Percentiles rank a stretch among this genome's conserved stretches.
Conservation (phyloP, 352 stramenopile species). For the Nothophytophthora sp. region DNA sequence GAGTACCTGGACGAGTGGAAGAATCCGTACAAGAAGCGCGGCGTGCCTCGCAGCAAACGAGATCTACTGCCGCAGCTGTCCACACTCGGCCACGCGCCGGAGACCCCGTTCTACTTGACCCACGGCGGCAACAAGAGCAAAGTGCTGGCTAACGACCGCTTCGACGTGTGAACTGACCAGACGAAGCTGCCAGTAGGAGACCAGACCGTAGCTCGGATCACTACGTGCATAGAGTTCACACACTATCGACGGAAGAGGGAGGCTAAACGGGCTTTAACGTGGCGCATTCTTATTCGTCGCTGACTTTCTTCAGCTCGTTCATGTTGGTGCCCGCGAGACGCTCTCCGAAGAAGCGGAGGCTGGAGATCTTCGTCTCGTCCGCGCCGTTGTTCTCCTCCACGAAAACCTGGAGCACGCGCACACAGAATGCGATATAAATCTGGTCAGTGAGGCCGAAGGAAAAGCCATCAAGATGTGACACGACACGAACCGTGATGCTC, state of each 20-base stretch:
- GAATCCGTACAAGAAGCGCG: constrained; percentile 75
- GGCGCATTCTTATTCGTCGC: constrained; percentile 57
- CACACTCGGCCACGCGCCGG: constrained; percentile 40
- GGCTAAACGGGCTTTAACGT: constrained; percentile 2
- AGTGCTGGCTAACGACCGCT: constrained; percentile 64
- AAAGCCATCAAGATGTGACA: background rate
- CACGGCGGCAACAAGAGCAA: constrained; percentile 68
- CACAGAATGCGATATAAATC: background rate
- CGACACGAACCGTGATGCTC: constrained; percentile 40
- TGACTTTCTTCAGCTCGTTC: constrained; percentile 86
- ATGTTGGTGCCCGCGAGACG: constrained; percentile 80
- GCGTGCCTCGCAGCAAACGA: constrained; percentile 44
- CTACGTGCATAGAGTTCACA: constrained; percentile 3
- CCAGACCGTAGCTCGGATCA: too few species aligned
- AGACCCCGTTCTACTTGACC: constrained; percentile 60
- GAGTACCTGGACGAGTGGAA: constrained; percentile 63
- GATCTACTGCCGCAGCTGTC: constrained; percentile 51
- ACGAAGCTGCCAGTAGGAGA: background rate
- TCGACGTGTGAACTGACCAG: constrained; percentile 45
- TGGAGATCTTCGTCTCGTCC: constrained; percentile 61
- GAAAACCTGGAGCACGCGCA: constrained; percentile 41
- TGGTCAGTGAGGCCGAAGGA: background rate
- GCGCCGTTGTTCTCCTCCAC: constrained; percentile 80
- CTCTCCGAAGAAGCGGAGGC: constrained; percentile 71
- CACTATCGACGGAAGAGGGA: background rate